Percentiles rank a stretch among this genome's conserved stretches.
These are phyloP conservation scores for Claviceps quebecensis DNA, from an alignment of 2,329 filamentous ascomycete genomes.

Conservation along the genomic window DNA sequence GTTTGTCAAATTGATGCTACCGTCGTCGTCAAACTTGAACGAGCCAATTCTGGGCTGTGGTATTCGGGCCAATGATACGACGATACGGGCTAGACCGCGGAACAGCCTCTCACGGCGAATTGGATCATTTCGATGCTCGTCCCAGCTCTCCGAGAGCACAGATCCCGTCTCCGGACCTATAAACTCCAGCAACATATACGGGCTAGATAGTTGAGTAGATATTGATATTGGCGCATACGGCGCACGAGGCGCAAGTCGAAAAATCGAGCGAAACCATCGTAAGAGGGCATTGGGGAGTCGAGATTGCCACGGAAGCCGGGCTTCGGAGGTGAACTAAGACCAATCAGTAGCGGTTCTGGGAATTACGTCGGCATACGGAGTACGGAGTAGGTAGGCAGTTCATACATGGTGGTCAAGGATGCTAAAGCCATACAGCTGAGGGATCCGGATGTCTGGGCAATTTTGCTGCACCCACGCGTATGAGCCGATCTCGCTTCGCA, in stretches of 20 bases:
- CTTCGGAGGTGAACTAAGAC: slow-evolving; percentile 8
- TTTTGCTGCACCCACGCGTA: slow-evolving; percentile 15
- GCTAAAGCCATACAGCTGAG: slow-evolving; percentile 13
- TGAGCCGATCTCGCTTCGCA: slow-evolving; percentile 16
- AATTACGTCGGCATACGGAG: background rate
- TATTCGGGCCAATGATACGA: slow-evolving; percentile 16
- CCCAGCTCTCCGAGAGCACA: slow-evolving; percentile 16
- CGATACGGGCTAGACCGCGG: slow-evolving; percentile 14
- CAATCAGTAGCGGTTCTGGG: slow-evolving; percentile 1
- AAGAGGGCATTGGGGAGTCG: slow-evolving; percentile 2
- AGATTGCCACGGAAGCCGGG: slow-evolving; percentile 5
- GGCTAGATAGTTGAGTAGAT: slow-evolving; percentile 4
- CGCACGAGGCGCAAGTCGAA: slow-evolving; percentile 4
- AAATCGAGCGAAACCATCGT: slow-evolving; percentile 1
- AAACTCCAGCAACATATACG: slow-evolving; percentile 16
- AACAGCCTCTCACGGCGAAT: slow-evolving; percentile 13
- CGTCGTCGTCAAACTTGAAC: slow-evolving; percentile 16
- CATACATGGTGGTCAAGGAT: slow-evolving; percentile 7
- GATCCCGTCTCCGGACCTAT: slow-evolving; percentile 12
- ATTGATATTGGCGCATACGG: background rate
- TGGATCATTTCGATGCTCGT: slow-evolving; percentile 5
- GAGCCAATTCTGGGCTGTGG: slow-evolving; percentile 17
- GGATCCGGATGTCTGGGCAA: slow-evolving; percentile 13
- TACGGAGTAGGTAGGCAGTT: background rate
- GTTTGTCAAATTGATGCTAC: slow-evolving; percentile 15